Evolutionary conservation across 129 eudicot genomes (phyloP).

Genomic region (Flaveria robusta): DNA sequence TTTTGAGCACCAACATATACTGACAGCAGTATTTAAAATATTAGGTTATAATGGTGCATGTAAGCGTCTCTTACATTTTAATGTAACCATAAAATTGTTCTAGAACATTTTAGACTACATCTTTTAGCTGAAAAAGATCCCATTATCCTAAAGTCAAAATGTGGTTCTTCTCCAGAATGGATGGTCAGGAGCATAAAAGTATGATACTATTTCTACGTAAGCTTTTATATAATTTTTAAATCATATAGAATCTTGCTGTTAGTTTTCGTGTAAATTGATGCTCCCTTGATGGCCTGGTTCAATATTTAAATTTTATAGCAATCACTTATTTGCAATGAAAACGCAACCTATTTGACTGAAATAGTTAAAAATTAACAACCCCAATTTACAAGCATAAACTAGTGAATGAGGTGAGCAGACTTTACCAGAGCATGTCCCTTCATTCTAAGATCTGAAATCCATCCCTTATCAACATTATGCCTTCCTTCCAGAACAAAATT

Average conservation of each 20-base stretch:
- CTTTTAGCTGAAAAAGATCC: background rate
- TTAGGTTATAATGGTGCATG: conserved; percentile 4
- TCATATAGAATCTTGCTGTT: background rate
- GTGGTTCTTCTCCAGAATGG: background rate
- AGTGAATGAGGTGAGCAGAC: conserved; percentile 15
- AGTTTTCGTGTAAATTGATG: background rate
- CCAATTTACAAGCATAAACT: conserved; percentile 5
- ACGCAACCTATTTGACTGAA: background rate
- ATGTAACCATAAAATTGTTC: background rate
- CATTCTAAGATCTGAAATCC: conserved; percentile 79
- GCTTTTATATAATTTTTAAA: background rate
- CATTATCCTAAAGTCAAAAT: background rate
- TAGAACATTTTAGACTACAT: background rate
- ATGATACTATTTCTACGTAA: background rate
- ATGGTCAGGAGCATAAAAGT: background rate
- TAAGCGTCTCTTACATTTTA: background rate
- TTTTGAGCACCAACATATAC: background rate
- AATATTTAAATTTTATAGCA: background rate
- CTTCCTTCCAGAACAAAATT: conserved; percentile 80
- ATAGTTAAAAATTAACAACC: background rate
- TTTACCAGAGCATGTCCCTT: conserved; percentile 71
- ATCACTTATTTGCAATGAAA: conserved; percentile 3
- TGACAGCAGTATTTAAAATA: background rate
- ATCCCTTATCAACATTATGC: conserved; percentile 82
- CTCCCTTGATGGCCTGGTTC: background rate